These are phyloP conservation scores for Pythium vanterpoolii DNA, from an alignment of 352 stramenopile genomes.

Conservation along the genomic window DNA sequence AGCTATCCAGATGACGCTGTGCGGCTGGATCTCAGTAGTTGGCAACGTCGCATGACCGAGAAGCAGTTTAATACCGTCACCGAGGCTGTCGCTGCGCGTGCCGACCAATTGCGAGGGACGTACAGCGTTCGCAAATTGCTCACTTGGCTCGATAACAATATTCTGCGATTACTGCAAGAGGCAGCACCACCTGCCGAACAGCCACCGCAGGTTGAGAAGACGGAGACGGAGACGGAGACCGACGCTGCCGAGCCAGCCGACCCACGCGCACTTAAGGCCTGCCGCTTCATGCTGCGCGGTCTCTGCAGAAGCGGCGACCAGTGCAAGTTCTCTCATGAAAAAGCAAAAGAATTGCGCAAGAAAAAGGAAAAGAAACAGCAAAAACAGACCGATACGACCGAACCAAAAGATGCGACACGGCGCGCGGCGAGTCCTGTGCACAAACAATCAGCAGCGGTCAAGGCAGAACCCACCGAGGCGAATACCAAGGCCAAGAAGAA, in stretches of 20 bases:
- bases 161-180: slow-evolving; percentile 38
- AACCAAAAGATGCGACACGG: slow-evolving; percentile 2
- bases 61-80: slow-evolving; percentile 37
- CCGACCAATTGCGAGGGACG: slow-evolving; percentile 38
- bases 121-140: slow-evolving; percentile 66
- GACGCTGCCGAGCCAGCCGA: not conserved
- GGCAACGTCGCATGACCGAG: slow-evolving; percentile 37
- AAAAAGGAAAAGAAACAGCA: slow-evolving; percentile 20
- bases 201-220: not conserved
- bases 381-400: not conserved
- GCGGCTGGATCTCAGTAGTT: slow-evolving; percentile 52
- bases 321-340: slow-evolving; percentile 47
- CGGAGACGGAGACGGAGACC: not conserved
- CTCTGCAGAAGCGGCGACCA: slow-evolving; percentile 50
- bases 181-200: not conserved
- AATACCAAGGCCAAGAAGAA: slow-evolving; percentile 9
- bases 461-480: not conserved
- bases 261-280: slow-evolving; percentile 24
- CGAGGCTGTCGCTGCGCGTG: slow-evolving; percentile 32
- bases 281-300: slow-evolving; percentile 49
- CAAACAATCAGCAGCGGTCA: not conserved
- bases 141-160: slow-evolving; percentile 85
- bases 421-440: slow-evolving; percentile 4
- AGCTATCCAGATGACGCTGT: slow-evolving; percentile 48
- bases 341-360: slow-evolving; percentile 22